Evolutionary conservation across 345 rosid species (phyloP), one percentile per base, ranked within the genome.

Genomic region (Sisymbrium altissimum): DNA sequence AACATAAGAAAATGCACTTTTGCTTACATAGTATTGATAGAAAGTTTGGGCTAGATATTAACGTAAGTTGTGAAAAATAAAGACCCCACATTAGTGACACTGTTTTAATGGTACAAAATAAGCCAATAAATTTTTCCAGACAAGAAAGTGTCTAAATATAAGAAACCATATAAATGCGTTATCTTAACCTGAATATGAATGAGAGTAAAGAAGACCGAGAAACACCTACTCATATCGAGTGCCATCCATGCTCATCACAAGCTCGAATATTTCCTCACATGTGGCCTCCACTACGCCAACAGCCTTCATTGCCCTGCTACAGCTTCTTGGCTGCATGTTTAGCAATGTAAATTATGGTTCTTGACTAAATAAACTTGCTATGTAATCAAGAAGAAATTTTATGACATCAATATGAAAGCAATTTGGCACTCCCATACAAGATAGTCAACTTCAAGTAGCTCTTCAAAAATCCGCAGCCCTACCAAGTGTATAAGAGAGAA

Each of bases 401-500:
- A 52, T 29, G 50, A 64, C 72, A 30, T 64, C 19, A 53, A 27
- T 39, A 62, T 59, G 46, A 18, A 74, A 77, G 59, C 44, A 79
- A 66, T 30, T 6, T 46, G 64, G 76, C 14, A 64, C 54, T 36
- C 59, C 64, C 91, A 48, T 87, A 96, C 99, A 78, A 96, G 99
- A 81, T 96, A 96, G 79, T 96, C 99, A 66, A 92, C 97, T 84
- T 92, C 98, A 80, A 96, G 87, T 75, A 88, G 95, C 88, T 96
- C 99, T 84, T 96, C 99, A 88, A 96, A 92, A 78, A 96, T 92
- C 79, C 99, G 96, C 35, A 96, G 97, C 64, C 99, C 99, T 96
- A 91, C 76, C 68, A 82, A 53, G 64, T 71, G 29, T 35, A 21
- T 53, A 68, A 66, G 50, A 63, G 25, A 54, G 61, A 66, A n/a